Evolutionary conservation across 768 basidiomycete species (phyloP).

Genomic region (Sarcomyxa edulis): DNA sequence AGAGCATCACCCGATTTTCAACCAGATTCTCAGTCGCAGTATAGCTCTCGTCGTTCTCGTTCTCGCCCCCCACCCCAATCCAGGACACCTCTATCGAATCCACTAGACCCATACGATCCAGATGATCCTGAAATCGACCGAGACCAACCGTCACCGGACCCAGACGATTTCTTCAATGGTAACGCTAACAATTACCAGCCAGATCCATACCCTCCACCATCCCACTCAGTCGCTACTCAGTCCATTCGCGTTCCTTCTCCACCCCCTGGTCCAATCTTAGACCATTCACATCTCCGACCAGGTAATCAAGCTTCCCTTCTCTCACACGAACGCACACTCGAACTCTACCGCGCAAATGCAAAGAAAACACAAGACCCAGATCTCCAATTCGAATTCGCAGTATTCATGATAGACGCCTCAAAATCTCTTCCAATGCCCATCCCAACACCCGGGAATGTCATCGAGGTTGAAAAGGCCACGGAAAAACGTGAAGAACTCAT

Average conservation of each 20-base stretch:
- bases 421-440: constrained; percentile 80
- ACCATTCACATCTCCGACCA: constrained; percentile 89
- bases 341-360: constrained; percentile 95
- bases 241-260: constrained; percentile 67
- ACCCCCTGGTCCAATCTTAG: constrained; percentile 66
- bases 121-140: constrained; percentile 4
- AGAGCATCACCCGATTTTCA: constrained; percentile 2
- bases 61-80: constrained; percentile 17
- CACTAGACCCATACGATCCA: constrained; percentile 36
- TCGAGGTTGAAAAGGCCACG: constrained; percentile 75
- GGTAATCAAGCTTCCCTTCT: constrained; percentile 91
- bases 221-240: constrained; percentile 41
- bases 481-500: constrained; percentile 86
- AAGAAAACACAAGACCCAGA: constrained; percentile 99
- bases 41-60: constrained; percentile 14
- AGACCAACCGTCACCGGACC: constrained; percentile 14
- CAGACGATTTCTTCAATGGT: constrained; percentile 43
- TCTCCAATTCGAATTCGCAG: constrained; percentile 96
- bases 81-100: constrained; percentile 30
- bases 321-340: constrained; percentile 92
- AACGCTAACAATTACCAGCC: constrained; percentile 18
- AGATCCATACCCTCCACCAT: constrained; percentile 22
- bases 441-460: constrained; percentile 64
- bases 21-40: background rate
- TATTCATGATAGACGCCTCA: constrained; percentile 97